These are phyloP conservation scores for Backusella sp. DNA, from an alignment of 192 early-diverging fungal genomes.

Conservation along the genomic window DNA sequence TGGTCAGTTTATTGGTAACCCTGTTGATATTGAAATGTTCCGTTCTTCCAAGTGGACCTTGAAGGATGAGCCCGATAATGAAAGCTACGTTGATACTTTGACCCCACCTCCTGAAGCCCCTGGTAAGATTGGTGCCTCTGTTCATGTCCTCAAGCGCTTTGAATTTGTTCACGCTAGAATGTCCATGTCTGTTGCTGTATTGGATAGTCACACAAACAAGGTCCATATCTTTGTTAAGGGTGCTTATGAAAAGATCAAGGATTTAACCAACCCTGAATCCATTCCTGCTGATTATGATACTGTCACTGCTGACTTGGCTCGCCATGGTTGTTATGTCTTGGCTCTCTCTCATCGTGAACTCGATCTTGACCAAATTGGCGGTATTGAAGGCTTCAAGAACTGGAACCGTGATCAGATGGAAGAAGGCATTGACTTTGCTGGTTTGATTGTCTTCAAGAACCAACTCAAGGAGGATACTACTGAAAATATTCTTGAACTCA, in stretches of 20 bases:
- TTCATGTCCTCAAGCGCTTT: constrained; percentile 61
- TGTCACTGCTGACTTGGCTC: constrained; percentile 53
- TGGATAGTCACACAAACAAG: constrained; percentile 49
- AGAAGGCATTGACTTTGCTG: constrained; percentile 50
- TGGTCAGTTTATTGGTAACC: constrained; percentile 48
- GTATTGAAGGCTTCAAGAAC: constrained; percentile 27
- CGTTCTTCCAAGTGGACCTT: constrained; percentile 43
- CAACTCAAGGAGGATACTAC: constrained; percentile 71
- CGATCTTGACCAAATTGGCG: constrained; percentile 40
- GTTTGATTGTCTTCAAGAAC: constrained; percentile 78
- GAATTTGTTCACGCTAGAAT: constrained; percentile 70
- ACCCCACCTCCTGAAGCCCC: constrained; percentile 25
- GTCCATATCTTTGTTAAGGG: constrained; percentile 68
- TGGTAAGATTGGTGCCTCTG: constrained; percentile 17
- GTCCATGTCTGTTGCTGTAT: constrained; percentile 68
- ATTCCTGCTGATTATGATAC: constrained; percentile 59
- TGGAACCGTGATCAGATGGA: constrained; percentile 62
- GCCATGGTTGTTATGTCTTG: constrained; percentile 75
- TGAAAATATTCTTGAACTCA: constrained; percentile 65
- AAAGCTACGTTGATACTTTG: constrained; percentile 46
- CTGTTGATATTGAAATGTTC: constrained; percentile 76
- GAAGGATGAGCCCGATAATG: constrained; percentile 24
- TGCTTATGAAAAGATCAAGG: constrained; percentile 70
- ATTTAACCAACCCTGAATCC: constrained; percentile 44
- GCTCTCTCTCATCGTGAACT: constrained; percentile 58